Base-by-base conservation (phyloP, 129 eudicot species). In the Dittrichia graveolens region DNA sequence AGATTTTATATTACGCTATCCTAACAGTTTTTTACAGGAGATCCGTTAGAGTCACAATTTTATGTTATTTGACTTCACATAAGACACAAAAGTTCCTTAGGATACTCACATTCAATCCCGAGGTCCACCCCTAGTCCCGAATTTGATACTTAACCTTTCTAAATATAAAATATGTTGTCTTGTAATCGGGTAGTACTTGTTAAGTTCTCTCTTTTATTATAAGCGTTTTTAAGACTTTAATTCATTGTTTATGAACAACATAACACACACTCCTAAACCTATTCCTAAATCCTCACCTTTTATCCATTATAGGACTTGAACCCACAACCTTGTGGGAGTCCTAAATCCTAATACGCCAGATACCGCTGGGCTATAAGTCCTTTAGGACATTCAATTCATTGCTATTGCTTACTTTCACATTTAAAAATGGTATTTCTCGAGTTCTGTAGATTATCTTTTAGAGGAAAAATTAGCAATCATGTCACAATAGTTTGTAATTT, bases 101-200 rank as follows among this genome's bases (percentile, higher is more conserved):
- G 66, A 49, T 55, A 38, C 37, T 14, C 48, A 37, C 48, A 68
- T n/a, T 50, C 35, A 57, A 56, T 7, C 66, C 43, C 55, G 43
- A 31, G 56, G 66, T 71, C 67, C 65, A 3, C 35, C 9, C 61
- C 34, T 68, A 55, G 66, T 44, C 65, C 75, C 45, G 38, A 24
- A 13, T 57, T n/a, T 50, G 76, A 59, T 35, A 9, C 46, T 59
- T 9, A 34, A 45, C 41, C 18, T 59, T 72, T 31, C 46, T 45
- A 16, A 12, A 45, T 40, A 59, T 15, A 46, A 16, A 12, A 45
- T 40, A 59, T 15, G 58, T 39, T 38, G 18, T 9, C 3, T 12
- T 59, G 2, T 24, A 24, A 2, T 24, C 31, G 2, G 31, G 31
- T 24, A 24, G 31, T 24, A 24, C 31, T 24, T 24, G 2, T 24